Conservation (phyloP, 2,329 filamentous ascomycete genomes). For the Phoma sp. region DNA sequence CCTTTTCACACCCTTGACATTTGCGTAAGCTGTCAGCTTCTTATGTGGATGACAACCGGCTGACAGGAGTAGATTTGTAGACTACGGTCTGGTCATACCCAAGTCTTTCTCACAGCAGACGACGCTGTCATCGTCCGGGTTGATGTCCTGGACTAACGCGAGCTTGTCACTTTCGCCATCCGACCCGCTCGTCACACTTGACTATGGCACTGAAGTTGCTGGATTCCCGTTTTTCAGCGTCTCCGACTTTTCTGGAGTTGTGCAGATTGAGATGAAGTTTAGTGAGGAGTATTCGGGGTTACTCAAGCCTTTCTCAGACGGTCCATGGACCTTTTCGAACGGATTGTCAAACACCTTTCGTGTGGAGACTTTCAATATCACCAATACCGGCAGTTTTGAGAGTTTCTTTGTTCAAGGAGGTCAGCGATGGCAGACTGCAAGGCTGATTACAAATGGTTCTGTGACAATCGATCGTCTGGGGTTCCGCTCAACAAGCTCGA, state of each 20-base stretch:
- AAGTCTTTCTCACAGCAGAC: not conserved
- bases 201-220: slow-evolving; percentile 26
- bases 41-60: not conserved
- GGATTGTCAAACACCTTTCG: slow-evolving; percentile 40
- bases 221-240: slow-evolving; percentile 23
- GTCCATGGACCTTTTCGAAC: slow-evolving; percentile 27
- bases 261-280: slow-evolving; percentile 19
- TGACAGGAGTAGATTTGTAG: not conserved
- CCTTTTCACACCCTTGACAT: not conserved
- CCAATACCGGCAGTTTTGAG: slow-evolving; percentile 30
- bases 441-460: slow-evolving; percentile 43
- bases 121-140: not conserved
- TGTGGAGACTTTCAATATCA: slow-evolving; percentile 51
- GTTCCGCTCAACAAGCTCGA: slow-evolving; percentile 39
- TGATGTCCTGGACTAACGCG: not conserved
- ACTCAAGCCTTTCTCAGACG: slow-evolving; percentile 9
- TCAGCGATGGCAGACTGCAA: slow-evolving; percentile 51
- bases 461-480: slow-evolving; percentile 44
- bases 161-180: slow-evolving; percentile 11
- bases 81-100: not conserved
- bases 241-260: not conserved
- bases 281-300: slow-evolving; percentile 10
- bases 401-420: slow-evolving; percentile 52
- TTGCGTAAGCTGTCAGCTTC: not conserved
- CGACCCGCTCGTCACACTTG: slow-evolving; percentile 12